A percentile compares a stretch with the other conserved stretches of the same genome.
Conservation (phyloP, 345 rosid genomes). For the Nephelium lappaceum region DNA sequence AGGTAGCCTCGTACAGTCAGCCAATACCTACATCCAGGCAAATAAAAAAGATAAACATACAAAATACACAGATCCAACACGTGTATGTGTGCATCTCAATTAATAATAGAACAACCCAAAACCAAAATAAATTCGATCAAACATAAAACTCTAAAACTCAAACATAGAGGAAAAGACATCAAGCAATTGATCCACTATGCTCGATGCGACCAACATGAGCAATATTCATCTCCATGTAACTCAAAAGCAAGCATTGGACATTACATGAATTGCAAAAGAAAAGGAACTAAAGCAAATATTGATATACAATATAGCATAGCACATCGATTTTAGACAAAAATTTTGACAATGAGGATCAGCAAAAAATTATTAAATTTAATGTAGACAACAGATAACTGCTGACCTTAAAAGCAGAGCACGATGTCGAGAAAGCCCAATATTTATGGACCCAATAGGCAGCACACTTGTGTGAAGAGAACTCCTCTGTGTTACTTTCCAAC, state of each 20-base stretch:
- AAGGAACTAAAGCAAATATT: neutral
- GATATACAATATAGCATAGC: neutral
- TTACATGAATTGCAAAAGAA: neutral
- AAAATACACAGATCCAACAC: neutral
- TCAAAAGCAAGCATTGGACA: neutral
- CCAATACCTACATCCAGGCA: conserved; percentile 72
- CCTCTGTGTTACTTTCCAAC: conserved; percentile 86
- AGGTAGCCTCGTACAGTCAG: conserved; percentile 75
- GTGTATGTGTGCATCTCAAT: neutral
- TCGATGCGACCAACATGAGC: neutral
- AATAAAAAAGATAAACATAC: conserved; percentile 26
- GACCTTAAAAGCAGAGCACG: conserved; percentile 99
- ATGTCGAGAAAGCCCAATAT: conserved; percentile 87
- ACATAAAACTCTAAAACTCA: neutral
- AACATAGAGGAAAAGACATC: neutral
- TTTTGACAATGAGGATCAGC: neutral
- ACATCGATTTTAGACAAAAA: neutral
- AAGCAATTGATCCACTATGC: neutral
- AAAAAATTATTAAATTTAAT: conserved; percentile 1
- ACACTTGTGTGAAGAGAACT: conserved; percentile 73
- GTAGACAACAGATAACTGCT: conserved; percentile 9
- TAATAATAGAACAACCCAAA: neutral
- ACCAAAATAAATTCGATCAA: neutral
- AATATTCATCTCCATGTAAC: neutral
- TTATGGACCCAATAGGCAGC: conserved; percentile 87